Percentiles rank a stretch among this genome's conserved stretches.
phyloP scores from a whole-genome alignment of 176 grass and related monocot genomes.

The Musa itinerans region DNA sequence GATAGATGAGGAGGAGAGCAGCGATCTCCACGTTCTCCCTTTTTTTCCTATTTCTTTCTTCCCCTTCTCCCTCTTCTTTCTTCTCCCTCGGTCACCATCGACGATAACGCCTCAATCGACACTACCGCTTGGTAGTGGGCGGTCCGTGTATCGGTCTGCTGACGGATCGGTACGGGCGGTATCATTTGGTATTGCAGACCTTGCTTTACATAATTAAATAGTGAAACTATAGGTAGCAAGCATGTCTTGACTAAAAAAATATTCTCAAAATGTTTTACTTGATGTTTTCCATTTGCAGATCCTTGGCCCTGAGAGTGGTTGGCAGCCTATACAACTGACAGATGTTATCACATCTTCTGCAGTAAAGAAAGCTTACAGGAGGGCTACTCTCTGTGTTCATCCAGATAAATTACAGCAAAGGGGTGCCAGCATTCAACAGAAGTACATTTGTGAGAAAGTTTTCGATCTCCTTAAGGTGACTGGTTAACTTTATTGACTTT shows the following conservation, averaged over 20 bases:
- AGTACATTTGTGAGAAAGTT: constrained; percentile 98
- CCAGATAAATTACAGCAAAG: constrained; percentile 97
- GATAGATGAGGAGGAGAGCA: no score
- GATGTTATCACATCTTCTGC: constrained; percentile 81
- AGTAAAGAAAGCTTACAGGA: constrained; percentile 92
- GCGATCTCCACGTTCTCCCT: no score
- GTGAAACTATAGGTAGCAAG: neutral
- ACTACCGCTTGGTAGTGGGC: no score
- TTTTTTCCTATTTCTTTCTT: no score
- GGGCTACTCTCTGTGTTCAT: constrained; percentile 94
- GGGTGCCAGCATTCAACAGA: constrained; percentile 87
- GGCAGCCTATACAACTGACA: constrained; percentile 83
- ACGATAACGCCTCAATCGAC: no score
- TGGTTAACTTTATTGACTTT: constrained; percentile 5
- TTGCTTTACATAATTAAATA: no score
- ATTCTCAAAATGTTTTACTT: neutral
- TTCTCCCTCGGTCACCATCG: no score
- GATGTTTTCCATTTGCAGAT: constrained; percentile 45
- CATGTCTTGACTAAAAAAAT: neutral
- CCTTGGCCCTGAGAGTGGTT: constrained; percentile 75
- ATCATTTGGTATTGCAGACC: no score
- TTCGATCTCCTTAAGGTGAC: constrained; percentile 98
- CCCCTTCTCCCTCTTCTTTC: no score
- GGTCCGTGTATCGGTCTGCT: no score
- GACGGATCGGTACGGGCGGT: no score